Conservation (phyloP, 2,329 filamentous ascomycete genomes). For the Neocucurbitaria cava region DNA sequence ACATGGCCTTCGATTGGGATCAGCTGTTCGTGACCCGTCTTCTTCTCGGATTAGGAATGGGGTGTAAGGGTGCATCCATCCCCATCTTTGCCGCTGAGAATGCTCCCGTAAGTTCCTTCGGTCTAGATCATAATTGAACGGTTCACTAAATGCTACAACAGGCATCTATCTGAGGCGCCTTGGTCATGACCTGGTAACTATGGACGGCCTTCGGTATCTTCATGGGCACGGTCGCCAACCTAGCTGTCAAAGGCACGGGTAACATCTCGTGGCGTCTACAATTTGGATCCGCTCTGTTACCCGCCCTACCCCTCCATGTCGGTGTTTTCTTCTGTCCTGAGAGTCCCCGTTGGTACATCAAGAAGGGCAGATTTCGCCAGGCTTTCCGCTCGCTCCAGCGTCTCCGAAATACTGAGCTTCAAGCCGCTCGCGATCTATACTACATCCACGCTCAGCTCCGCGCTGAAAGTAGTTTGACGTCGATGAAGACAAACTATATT, state of each 20-base stretch:
- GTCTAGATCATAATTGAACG: background rate
- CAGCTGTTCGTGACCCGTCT: slow-evolving; percentile 22
- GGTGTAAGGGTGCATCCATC: slow-evolving; percentile 45
- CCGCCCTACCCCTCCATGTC: slow-evolving; percentile 22
- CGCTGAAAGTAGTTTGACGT: slow-evolving; percentile 27
- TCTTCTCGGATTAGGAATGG: slow-evolving; percentile 36
- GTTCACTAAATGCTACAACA: background rate
- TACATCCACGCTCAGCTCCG: slow-evolving; percentile 49
- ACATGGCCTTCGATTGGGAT: too few relatives aligned
- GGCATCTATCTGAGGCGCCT: slow-evolving; percentile 54
- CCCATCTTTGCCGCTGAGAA: slow-evolving; percentile 57
- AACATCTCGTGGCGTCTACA: slow-evolving; percentile 30
- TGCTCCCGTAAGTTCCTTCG: slow-evolving; percentile 36
- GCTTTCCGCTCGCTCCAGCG: slow-evolving; percentile 45
- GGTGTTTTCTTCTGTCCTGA: slow-evolving; percentile 24
- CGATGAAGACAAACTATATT: slow-evolving; percentile 38
- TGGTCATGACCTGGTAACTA: slow-evolving; percentile 60
- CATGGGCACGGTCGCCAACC: slow-evolving; percentile 17
- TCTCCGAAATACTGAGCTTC: slow-evolving; percentile 45
- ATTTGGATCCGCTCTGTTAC: slow-evolving; percentile 30
- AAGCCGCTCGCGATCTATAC: slow-evolving; percentile 53
- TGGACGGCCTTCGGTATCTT: slow-evolving; percentile 42
- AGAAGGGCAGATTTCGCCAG: slow-evolving; percentile 46
- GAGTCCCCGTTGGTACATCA: slow-evolving; percentile 56
- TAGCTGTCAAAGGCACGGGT: slow-evolving; percentile 12